Percentiles rank a stretch among this genome's conserved stretches.
Evolutionary conservation across 345 rosid species (phyloP).

Genomic region (Microcos paniculata): DNA sequence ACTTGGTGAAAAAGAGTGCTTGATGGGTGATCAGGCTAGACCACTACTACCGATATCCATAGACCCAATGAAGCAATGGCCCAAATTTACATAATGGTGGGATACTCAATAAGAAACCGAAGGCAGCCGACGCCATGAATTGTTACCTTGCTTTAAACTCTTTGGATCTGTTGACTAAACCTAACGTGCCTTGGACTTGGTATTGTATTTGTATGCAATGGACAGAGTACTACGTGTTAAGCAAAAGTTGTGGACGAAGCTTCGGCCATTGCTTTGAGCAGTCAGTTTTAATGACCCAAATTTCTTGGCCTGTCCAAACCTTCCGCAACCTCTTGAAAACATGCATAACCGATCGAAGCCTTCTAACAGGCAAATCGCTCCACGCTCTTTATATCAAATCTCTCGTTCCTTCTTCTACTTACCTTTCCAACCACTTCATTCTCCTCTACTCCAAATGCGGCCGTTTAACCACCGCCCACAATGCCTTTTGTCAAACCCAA

Average conservation of each 20-base stretch:
- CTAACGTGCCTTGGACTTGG: not conserved
- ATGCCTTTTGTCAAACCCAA: slow-evolving; percentile 45
- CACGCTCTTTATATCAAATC: slow-evolving; percentile 71
- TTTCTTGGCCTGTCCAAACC: slow-evolving; percentile 37
- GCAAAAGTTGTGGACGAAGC: too few relatives aligned
- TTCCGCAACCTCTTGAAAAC: slow-evolving; percentile 58
- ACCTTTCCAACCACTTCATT: slow-evolving; percentile 83
- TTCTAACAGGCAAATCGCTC: slow-evolving; percentile 63
- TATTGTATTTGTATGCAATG: not conserved
- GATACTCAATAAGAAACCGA: too few relatives aligned
- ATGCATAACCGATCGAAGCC: slow-evolving; percentile 51
- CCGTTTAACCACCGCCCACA: slow-evolving; percentile 46
- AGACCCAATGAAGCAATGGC: too few relatives aligned
- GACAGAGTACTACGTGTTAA: not conserved
- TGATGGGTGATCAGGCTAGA: too few relatives aligned
- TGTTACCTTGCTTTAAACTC: too few relatives aligned
- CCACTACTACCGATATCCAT: too few relatives aligned
- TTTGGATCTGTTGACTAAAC: too few relatives aligned
- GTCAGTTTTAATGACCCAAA: slow-evolving; percentile 4
- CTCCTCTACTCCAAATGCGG: slow-evolving; percentile 88
- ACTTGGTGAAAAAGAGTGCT: too few relatives aligned
- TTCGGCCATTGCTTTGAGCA: not conserved
- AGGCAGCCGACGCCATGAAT: too few relatives aligned
- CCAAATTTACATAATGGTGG: too few relatives aligned
- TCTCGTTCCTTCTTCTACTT: slow-evolving; percentile 63